phyloP scores from a whole-genome alignment of 805 yeast genomes.

The Lipomyces mesembrius region DNA sequence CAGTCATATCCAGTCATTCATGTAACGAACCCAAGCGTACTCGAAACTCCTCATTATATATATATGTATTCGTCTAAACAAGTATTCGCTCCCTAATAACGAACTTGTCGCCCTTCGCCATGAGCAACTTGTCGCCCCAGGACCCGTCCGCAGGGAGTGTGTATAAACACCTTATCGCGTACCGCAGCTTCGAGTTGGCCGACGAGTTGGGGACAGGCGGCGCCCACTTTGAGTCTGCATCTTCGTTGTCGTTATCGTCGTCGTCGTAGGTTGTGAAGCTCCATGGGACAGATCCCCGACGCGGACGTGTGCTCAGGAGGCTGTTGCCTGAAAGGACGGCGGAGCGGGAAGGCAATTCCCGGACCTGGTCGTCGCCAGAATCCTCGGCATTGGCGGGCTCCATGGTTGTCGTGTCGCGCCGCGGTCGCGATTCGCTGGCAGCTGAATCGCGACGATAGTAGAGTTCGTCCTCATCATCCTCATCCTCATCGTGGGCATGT shows the following conservation, averaged over 20 bases:
- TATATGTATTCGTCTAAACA: background rate
- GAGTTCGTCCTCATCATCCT: slow-evolving; percentile 24
- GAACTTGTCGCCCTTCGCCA: slow-evolving; percentile 31
- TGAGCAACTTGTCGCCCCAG: slow-evolving; percentile 36
- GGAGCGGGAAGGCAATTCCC: background rate
- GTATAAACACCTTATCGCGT: slow-evolving; percentile 34
- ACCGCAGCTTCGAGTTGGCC: slow-evolving; percentile 26
- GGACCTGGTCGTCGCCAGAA: background rate
- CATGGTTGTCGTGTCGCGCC: slow-evolving; percentile 9
- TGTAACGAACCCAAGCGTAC: background rate
- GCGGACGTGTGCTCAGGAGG: slow-evolving; percentile 8
- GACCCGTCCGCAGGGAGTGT: slow-evolving; percentile 34
- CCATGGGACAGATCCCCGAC: slow-evolving; percentile 16
- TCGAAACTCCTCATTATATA: slow-evolving; percentile 5
- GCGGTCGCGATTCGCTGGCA: slow-evolving; percentile 6
- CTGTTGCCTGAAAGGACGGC: background rate
- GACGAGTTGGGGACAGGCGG: slow-evolving; percentile 25
- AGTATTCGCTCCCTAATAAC: slow-evolving; percentile 33
- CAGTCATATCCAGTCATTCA: background rate
- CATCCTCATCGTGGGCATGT: slow-evolving; percentile 15
- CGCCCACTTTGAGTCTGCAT: slow-evolving; percentile 29
- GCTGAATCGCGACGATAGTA: slow-evolving; percentile 27
- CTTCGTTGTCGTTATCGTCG: slow-evolving; percentile 1
- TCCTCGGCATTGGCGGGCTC: background rate
- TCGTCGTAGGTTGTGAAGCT: slow-evolving; percentile 16